Conservation (phyloP, 2,329 filamentous ascomycete species). For the Aspergillus sp. region DNA sequence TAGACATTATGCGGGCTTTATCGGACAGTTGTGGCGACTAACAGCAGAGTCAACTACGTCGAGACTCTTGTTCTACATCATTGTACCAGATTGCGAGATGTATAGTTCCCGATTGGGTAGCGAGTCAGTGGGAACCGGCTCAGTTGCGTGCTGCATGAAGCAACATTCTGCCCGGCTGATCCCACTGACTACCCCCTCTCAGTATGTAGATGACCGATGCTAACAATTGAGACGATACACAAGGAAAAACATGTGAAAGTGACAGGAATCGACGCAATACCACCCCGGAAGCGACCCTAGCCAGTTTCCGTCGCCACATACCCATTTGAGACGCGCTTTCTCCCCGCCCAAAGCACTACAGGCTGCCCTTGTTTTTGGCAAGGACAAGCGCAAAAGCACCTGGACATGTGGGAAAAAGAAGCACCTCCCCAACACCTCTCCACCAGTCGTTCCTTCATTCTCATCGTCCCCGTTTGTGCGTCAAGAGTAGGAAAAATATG, state of each 20-base stretch:
- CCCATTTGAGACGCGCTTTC: slow-evolving; percentile 18
- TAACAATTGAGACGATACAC: slow-evolving; percentile 11
- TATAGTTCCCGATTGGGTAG: background rate
- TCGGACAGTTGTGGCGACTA: background rate
- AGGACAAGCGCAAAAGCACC: slow-evolving; percentile 18
- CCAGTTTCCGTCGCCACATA: slow-evolving; percentile 46
- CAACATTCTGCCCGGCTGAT: background rate
- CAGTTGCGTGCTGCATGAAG: background rate
- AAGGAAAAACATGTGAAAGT: slow-evolving; percentile 17
- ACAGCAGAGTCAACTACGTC: background rate
- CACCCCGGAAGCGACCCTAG: slow-evolving; percentile 52
- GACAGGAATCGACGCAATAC: slow-evolving; percentile 43
- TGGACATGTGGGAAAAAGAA: slow-evolving; percentile 15
- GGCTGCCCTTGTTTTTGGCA: slow-evolving; percentile 9
- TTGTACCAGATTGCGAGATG: background rate
- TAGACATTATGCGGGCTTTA: background rate
- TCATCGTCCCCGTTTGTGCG: slow-evolving; percentile 30
- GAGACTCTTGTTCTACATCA: background rate
- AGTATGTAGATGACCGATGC: background rate
- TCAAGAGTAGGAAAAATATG: slow-evolving; percentile 26
- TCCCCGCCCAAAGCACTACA: slow-evolving; percentile 12
- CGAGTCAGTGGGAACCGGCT: background rate
- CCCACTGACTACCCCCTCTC: background rate
- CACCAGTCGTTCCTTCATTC: slow-evolving; percentile 27
- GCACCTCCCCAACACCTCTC: slow-evolving; percentile 21